A percentile compares a stretch with the other conserved stretches of the same genome.
These are phyloP conservation scores for Pythium diclinum DNA, from an alignment of 352 stramenopile genomes.

Conservation along the genomic window DNA sequence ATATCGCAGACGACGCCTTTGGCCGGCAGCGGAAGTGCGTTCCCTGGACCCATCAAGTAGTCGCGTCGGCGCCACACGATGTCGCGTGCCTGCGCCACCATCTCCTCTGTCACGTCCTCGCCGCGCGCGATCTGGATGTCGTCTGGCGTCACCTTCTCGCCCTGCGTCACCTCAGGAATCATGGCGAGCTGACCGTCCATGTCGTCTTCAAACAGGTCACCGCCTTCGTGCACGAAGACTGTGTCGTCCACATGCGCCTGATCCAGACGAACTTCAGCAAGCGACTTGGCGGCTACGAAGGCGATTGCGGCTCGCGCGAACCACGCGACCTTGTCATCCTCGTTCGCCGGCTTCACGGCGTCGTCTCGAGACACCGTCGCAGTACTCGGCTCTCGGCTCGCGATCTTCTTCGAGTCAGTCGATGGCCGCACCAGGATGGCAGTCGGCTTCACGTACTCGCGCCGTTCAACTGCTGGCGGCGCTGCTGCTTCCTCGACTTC, in stretches of 20 bases:
- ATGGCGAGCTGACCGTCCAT: slow-evolving; percentile 18
- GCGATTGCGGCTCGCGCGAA: too few relatives aligned
- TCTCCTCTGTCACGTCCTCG: slow-evolving; percentile 3
- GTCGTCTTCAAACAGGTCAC: slow-evolving; percentile 15
- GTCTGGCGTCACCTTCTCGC: slow-evolving; percentile 20
- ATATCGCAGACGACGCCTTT: slow-evolving; percentile 36
- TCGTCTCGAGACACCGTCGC: too few relatives aligned
- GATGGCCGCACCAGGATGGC: too few relatives aligned
- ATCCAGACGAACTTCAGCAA: background rate
- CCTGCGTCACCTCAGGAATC: slow-evolving; percentile 17
- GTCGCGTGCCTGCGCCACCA: slow-evolving; percentile 15
- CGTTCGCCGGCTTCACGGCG: too few relatives aligned
- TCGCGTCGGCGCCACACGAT: slow-evolving; percentile 23
- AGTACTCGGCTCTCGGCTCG: too few relatives aligned
- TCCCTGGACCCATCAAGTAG: slow-evolving; percentile 31
- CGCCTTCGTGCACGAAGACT: slow-evolving; percentile 19
- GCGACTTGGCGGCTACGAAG: too few relatives aligned
- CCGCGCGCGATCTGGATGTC: slow-evolving; percentile 23
- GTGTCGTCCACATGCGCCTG: background rate
- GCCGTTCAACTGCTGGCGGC: background rate
- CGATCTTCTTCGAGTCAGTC: too few relatives aligned
- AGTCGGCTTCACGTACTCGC: background rate
- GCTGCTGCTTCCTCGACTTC: background rate
- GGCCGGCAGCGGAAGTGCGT: slow-evolving; percentile 15
- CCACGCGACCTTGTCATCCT: too few relatives aligned